phyloP scores from a whole-genome alignment of 2,329 filamentous ascomycete genomes.

The Aspergillus niger region DNA sequence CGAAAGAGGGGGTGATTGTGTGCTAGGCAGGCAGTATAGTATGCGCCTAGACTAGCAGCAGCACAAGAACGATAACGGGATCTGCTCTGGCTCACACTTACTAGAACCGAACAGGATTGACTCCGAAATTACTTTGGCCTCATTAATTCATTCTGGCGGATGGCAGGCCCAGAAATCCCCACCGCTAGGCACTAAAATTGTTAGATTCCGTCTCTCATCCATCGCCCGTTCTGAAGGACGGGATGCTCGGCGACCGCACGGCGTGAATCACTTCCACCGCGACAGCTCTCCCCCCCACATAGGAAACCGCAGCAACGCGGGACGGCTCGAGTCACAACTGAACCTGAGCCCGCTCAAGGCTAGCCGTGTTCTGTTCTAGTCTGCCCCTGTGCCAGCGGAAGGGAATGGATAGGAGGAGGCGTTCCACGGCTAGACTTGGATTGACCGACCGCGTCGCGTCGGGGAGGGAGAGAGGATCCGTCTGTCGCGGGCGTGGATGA shows the following conservation, averaged over 20 bases:
- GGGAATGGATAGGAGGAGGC: not conserved
- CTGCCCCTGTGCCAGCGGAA: not conserved
- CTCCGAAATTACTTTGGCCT: not conserved
- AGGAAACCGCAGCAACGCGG: conserved; percentile 15
- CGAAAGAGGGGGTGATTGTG: too few species aligned
- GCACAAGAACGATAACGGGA: not conserved
- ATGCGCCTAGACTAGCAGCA: not conserved
- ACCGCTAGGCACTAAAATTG: not conserved
- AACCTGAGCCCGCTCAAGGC: not conserved
- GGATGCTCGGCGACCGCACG: not conserved
- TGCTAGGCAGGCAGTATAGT: not conserved
- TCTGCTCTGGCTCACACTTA: not conserved
- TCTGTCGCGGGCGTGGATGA: not conserved
- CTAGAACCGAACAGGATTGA: conserved; percentile 1
- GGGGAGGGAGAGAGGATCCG: not conserved
- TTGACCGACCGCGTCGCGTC: not conserved
- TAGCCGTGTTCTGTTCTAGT: not conserved
- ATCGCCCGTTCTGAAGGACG: conserved; percentile 2
- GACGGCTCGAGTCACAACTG: conserved; percentile 13
- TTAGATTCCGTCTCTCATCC: conserved; percentile 1
- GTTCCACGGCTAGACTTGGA: not conserved
- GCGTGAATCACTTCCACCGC: not conserved
- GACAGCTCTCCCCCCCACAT: conserved; percentile 1
- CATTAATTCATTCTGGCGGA: not conserved
- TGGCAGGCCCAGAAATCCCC: not conserved